Evolutionary conservation across 106 monocot species (phyloP), one percentile per base, ranked within the genome.

Genomic region (Dioscorea dumetorum): DNA sequence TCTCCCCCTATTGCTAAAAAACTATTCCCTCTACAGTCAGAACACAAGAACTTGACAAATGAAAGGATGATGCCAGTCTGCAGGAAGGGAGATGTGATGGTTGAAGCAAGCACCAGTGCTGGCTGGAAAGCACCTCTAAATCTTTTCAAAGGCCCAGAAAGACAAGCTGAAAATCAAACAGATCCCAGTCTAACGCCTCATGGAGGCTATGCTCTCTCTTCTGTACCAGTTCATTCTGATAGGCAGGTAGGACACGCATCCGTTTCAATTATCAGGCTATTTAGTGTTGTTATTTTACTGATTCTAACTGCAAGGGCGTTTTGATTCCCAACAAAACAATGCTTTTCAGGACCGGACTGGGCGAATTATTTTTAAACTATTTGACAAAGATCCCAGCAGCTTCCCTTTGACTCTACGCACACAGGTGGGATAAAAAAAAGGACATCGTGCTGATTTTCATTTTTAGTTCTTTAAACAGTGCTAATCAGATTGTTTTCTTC

Each of bases 321-420:
- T 41, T 41, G 41, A 41, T 41, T 41, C 41, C n/a, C n/a, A n/a
- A n/a, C n/a, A 41, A 41, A 41, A 41, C 41, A 48, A 48, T 18
- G 10, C 21, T 65, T 34, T 21, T 19, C 77, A 99, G 99, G 90
- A 99, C 32, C 87, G 93, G 8, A 99, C 99, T 68, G 90, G 85
- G n/a, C 62, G 85, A 23, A 99, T 99, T 49, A 80, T 90, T 24
- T 85, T 99, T 64, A 99, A 99, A 68, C 90, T 99, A 53, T 99
- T 99, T 34, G 99, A 79, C 64, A 93, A 93, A 70, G 88, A 93
- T 63, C 99, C 99, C 1, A 87, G 93, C 56, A 82, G 76, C 67
- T 78, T 99, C 31, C 99, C 99, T 23, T 77, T 70, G 58, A 76
- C 83, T 20, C 77, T 93, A 41, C 78, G 85, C 19, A 70, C 72